Evolutionary conservation across 805 yeast genomes (phyloP).

Genomic region (Candida methanosorbosa): DNA sequence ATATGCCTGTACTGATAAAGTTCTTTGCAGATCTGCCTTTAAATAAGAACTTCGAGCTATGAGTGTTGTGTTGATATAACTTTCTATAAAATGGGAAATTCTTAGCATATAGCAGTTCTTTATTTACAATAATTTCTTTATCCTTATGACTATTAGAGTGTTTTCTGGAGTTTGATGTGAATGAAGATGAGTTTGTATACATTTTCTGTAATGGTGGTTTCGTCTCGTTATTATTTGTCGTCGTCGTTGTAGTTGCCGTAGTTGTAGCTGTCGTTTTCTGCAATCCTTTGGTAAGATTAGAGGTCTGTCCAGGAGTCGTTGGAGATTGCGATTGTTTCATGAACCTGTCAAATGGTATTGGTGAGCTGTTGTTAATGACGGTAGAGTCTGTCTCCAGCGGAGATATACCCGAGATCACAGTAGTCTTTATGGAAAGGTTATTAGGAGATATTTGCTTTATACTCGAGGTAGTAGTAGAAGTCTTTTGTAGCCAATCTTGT

Average conservation of each 20-base stretch:
- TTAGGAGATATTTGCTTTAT: too few relatives aligned
- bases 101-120: constrained; percentile 62
- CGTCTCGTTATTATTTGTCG: too few relatives aligned
- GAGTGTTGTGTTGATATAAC: constrained; percentile 44
- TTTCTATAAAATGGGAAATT: constrained; percentile 80
- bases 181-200: constrained; percentile 1
- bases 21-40: constrained; percentile 32
- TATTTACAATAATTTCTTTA: constrained; percentile 16
- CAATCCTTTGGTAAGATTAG: constrained; percentile 1
- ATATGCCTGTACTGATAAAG: constrained; percentile 47
- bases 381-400: too few relatives aligned
- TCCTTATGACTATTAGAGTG: too few relatives aligned
- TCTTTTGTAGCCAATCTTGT: too few relatives aligned
- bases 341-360: too few relatives aligned
- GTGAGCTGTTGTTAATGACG: too few relatives aligned
- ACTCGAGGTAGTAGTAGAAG: too few relatives aligned
- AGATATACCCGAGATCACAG: too few relatives aligned
- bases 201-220: constrained; percentile 10
- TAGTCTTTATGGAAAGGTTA: too few relatives aligned
- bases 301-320: too few relatives aligned
- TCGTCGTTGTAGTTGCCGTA: constrained; percentile 1
- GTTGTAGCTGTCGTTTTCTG: not conserved
- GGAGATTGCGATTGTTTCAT: too few relatives aligned
- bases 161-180: not conserved
- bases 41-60: constrained; percentile 36